Evolutionary conservation across 2,329 filamentous ascomycete genomes (phyloP), one percentile per base, ranked within the genome.

Genomic region (Ophiostoma perfectum): DNA sequence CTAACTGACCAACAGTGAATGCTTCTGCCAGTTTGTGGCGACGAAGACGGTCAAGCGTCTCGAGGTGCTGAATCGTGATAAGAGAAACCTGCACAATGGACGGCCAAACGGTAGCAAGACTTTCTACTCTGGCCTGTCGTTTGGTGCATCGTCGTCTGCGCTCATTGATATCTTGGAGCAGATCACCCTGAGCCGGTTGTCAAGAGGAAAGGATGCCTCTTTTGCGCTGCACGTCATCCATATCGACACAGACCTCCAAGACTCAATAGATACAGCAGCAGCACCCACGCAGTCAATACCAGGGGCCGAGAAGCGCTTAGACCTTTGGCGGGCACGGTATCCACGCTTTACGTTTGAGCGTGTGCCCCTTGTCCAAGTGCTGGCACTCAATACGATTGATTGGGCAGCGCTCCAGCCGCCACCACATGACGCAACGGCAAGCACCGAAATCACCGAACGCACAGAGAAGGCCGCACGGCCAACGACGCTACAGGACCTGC

Each of bases 21-120:
- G 95, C 79, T 97, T 94, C 79, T 81, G 84, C 69, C 84, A 85
- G 74, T 97, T 93, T 80, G 83, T 96, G 68, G 82, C 86, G 70
- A 88, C 86, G 72, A 98, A 98, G 78, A 84, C 88, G 70, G 84
- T 92, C 73, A 94, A 94, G 78, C 90, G 93, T 27, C 78, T 87
- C 41, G 81, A 81, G 71, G 77, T 78, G 27, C 77, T 86, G 6
- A 82, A 81, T 74, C 81, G 80, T 58, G 82, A 85, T 68, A 82
- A 79, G 66, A 5, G 66, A 16, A 39, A 52, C 47, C 63, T 58
- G 12, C 64, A 68, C 39, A 65, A 52, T 27, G 52, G 65, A 0
- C 64, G 76, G 9, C 64, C 55, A 41, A 62, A 70, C 45, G 38
- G 41, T 45, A 45, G 85, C 75, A 76, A 85, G 75, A 75, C 76